Base-by-base conservation (phyloP, 257 asterid species). In the Cruciata laevipes region DNA sequence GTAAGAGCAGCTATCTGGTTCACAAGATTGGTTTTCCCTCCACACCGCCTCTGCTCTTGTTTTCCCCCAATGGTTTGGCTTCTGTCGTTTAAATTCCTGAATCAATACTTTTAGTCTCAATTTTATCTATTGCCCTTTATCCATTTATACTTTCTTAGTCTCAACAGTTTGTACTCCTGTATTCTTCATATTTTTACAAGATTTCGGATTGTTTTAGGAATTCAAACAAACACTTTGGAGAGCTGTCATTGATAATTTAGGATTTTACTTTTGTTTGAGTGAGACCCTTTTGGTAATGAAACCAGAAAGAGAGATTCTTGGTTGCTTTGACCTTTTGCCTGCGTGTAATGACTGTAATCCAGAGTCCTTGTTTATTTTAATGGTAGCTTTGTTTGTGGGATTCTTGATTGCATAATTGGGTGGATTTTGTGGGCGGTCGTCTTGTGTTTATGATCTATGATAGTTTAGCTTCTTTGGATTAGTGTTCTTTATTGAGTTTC, bases 191-290 rank as follows among this genome's bases (percentile, higher is more conserved):
- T n/a, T n/a, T n/a, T n/a, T n/a, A n/a, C n/a, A n/a, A n/a, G n/a
- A n/a, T n/a, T n/a, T n/a, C n/a, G n/a, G n/a, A n/a, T n/a, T n/a
- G n/a, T n/a, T n/a, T n/a, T n/a, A n/a, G n/a, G n/a, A n/a, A n/a
- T n/a, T n/a, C n/a, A n/a, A n/a, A n/a, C n/a, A n/a, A n/a, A n/a
- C n/a, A n/a, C n/a, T n/a, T n/a, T n/a, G n/a, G n/a, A n/a, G n/a
- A n/a, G n/a, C n/a, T n/a, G 27, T 12, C n/a, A 51, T 68, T 52
- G 49, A 40, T 44, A 23, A 66, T 42, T 60, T 73, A 73, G 52
- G 88, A 87, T 87, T 86, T 16, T 80, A 65, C 77, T 82, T 74
- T 65, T 82, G 78, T 82, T 80, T 81, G 86, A 89, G 83, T 71
- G 14, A 65, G 81, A 76, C 81, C 68, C 75, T 35, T 40, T 27